A percentile compares a stretch with the other conserved stretches of the same genome.
phyloP scores from a whole-genome alignment of 208 protist species.

The Acanthamoeba culbertsoni region DNA sequence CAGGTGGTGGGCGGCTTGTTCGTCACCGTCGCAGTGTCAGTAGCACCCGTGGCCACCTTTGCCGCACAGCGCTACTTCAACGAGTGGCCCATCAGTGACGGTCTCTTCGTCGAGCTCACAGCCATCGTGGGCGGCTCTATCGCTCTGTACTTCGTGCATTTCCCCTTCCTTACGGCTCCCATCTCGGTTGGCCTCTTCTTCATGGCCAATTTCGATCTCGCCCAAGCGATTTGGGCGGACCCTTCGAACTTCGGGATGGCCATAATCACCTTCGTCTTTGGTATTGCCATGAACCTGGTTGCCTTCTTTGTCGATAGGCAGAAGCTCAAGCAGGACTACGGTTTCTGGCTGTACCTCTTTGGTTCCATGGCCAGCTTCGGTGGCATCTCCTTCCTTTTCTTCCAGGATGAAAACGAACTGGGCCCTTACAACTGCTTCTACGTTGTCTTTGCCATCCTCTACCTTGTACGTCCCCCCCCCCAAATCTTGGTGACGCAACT shows the following conservation, averaged over 20 bases:
- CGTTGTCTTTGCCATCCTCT: neutral
- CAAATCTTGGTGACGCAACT: neutral
- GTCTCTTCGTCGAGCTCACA: neutral
- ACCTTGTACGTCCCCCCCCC: neutral
- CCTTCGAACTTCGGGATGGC: neutral
- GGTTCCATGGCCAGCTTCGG: neutral
- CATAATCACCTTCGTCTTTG: neutral
- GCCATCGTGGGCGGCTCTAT: neutral
- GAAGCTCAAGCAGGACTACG: constrained; percentile 21
- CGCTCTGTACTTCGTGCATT: neutral
- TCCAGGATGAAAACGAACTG: neutral
- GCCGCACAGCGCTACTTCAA: neutral
- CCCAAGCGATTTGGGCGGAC: neutral
- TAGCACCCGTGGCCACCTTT: neutral
- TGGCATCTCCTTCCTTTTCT: neutral
- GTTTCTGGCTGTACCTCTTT: constrained; percentile 47
- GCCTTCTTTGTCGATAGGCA: neutral
- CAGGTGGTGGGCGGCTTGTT: constrained; percentile 5
- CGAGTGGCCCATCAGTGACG: neutral
- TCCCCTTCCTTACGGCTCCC: constrained; percentile 4
- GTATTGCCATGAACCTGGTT: neutral
- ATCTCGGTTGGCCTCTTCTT: neutral
- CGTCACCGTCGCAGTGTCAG: constrained; percentile 2
- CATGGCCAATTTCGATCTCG: neutral
- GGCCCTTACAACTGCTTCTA: neutral